Conservation (phyloP, 208 protist genomes). For the Porcisia deanei region DNA sequence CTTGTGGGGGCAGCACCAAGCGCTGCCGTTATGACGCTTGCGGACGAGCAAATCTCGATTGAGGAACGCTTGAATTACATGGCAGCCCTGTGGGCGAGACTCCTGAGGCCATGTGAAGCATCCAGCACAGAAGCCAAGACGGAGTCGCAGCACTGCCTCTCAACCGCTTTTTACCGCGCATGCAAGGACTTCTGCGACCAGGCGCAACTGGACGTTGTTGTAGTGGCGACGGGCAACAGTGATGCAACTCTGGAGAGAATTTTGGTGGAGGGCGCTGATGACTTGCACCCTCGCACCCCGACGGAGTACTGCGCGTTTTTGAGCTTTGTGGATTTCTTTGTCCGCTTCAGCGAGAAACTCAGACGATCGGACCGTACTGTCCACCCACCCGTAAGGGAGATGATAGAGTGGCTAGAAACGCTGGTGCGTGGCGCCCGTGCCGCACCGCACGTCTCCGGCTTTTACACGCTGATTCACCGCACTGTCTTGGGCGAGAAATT, state of each 20-base stretch:
- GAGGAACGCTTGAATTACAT: constrained; percentile 1
- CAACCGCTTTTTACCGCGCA: constrained; percentile 5
- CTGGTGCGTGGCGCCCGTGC: constrained; percentile 12
- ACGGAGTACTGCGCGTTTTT: constrained; percentile 15
- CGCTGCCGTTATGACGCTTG: background rate
- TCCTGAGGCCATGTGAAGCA: constrained; percentile 1
- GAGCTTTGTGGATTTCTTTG: constrained; percentile 20
- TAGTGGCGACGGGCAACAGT: background rate
- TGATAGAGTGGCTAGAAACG: constrained; percentile 6
- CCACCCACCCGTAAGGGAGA: background rate
- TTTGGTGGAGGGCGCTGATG: constrained; percentile 5
- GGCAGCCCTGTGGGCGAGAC: constrained; percentile 11
- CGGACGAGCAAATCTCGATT: background rate
- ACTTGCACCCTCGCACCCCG: background rate
- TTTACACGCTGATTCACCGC: constrained; percentile 43
- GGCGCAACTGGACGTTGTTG: background rate
- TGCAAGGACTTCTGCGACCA: constrained; percentile 9
- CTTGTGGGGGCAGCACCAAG: constrained; percentile 5
- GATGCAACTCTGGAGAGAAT: constrained; percentile 2
- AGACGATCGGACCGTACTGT: background rate
- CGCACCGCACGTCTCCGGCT: constrained; percentile 40
- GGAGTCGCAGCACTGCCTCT: constrained; percentile 3
- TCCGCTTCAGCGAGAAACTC: constrained; percentile 1
- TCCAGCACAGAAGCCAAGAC: background rate
- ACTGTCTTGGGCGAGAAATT: constrained; percentile 20